These are phyloP conservation scores for Herpomyces periplanetae DNA, from an alignment of 2,329 filamentous ascomycete species.

Conservation along the genomic window DNA sequence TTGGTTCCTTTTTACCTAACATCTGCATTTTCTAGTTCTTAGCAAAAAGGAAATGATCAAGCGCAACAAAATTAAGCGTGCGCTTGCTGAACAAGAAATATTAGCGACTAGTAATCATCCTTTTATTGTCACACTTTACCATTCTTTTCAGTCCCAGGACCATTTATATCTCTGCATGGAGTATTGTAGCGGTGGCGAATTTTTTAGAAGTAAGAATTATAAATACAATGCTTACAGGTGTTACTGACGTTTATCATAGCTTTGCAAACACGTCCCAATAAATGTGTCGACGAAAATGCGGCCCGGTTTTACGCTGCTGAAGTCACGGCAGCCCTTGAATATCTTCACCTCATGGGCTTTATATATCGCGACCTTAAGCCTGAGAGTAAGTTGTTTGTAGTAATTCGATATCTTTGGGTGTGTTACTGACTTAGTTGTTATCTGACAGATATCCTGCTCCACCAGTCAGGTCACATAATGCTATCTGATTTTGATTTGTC, in stretches of 20 bases:
- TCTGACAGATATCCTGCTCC: constrained; percentile 46
- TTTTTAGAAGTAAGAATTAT: constrained; percentile 25
- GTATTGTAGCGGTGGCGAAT: constrained; percentile 93
- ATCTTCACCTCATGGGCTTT: constrained; percentile 93
- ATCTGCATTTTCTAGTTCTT: constrained; percentile 18
- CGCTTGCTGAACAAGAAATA: constrained; percentile 86
- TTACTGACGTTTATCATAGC: constrained; percentile 11
- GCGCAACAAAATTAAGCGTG: constrained; percentile 97
- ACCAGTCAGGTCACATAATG: constrained; percentile 99
- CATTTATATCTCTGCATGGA: constrained; percentile 99
- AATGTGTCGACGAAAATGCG: constrained; percentile 85
- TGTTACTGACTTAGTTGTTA: constrained; percentile 1
- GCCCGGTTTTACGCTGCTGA: constrained; percentile 90
- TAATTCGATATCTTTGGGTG: constrained; percentile 1
- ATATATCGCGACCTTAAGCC: constrained; percentile 94
- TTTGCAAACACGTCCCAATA: constrained; percentile 73
- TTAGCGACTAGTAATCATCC: constrained; percentile 92
- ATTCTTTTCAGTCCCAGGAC: constrained; percentile 95
- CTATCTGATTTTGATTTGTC: constrained; percentile 92
- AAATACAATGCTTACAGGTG: neutral
- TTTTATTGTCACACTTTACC: constrained; percentile 91
- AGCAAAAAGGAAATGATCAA: constrained; percentile 99
- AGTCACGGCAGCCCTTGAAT: constrained; percentile 79
- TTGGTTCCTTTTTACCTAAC: constrained; percentile 5
- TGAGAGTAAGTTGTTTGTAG: constrained; percentile 54